Base-by-base conservation (phyloP, 345 rosid genomes). In the Eucalyptus virginea region DNA sequence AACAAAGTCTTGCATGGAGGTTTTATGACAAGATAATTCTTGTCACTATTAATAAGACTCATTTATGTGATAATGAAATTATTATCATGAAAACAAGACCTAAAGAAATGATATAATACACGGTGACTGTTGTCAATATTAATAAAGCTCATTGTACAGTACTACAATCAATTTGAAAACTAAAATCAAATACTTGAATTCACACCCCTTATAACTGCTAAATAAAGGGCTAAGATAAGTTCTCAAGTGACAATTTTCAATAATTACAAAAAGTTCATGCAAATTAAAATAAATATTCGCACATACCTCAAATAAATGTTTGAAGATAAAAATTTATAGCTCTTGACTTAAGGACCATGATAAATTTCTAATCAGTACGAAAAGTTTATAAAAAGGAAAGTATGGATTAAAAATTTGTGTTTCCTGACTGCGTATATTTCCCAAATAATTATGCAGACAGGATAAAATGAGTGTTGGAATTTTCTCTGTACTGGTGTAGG, bases 241-340 rank as follows among this genome's bases (percentile, higher is more conserved):
- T 65, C 77, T 65, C 77, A 15, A 65, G 77, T 65, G 21, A 65
- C 77, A 15, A 65, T 7, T n/a, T 65, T 65, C 37, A 65, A 65
- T 65, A 65, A 65, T 65, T 15, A 65, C 77, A 65, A 8, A 65
- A 65, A n/a, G 37, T 65, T 16, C 3, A 15, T 16, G 77, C 34
- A n/a, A n/a, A 21, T n/a, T 0, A 65, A 65, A 8, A 16, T 65
- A 4, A 65, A n/a, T 14, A 8, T 65, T 1, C 37, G 77, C 1
- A 11, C 11, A n/a, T 65, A n/a, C 19, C 77, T n/a, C 77, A 65
- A 65, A 15, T n/a, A n/a, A 0, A n/a, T 15, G 77, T n/a, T 62
- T 30, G 1, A n/a, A 15, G 34, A 65, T n/a, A n/a, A n/a, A 65
- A 15, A 0, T 0, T 15, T n/a, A 15, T n/a, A 65, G 21, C 37